phyloP scores from a whole-genome alignment of 1,284 basidiomycete genomes.

The Takashimella tepidaria region DNA sequence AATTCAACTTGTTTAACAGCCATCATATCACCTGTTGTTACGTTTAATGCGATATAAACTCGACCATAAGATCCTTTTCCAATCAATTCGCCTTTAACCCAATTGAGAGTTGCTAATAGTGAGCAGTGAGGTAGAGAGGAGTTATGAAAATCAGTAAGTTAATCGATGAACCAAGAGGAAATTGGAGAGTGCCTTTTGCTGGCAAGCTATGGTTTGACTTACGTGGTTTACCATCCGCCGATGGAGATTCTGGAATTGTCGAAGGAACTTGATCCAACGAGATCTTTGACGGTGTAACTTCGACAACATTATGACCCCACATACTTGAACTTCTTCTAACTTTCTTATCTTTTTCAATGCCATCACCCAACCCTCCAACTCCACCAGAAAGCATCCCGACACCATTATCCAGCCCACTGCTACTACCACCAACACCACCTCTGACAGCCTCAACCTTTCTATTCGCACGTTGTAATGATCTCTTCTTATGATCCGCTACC shows the following conservation, averaged over 20 bases:
- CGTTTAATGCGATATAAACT: slow-evolving; percentile 93
- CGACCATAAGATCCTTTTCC: slow-evolving; percentile 95
- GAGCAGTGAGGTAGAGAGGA: too few relatives aligned
- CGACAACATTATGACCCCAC: slow-evolving; percentile 90
- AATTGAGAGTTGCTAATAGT: slow-evolving; percentile 93
- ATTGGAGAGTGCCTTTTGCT: too few relatives aligned
- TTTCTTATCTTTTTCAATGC: slow-evolving; percentile 53
- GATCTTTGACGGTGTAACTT: slow-evolving; percentile 69
- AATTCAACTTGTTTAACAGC: slow-evolving; percentile 99
- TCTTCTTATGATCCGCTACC: slow-evolving; percentile 56
- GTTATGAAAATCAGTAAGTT: too few relatives aligned
- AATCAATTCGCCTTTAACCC: slow-evolving; percentile 96
- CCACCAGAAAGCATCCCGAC: slow-evolving; percentile 50
- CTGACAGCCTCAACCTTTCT: slow-evolving; percentile 14
- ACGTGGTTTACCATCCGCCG: slow-evolving; percentile 10
- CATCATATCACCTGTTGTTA: slow-evolving; percentile 98
- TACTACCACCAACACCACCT: neutral
- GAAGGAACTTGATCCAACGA: slow-evolving; percentile 51
- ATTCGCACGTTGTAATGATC: slow-evolving; percentile 48
- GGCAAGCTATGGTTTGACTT: too few relatives aligned
- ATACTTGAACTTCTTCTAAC: slow-evolving; percentile 82
- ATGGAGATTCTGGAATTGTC: slow-evolving; percentile 43
- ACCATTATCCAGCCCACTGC: neutral
- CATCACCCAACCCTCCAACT: neutral
- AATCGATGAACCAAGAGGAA: too few relatives aligned